These are phyloP conservation scores for Byssochlamys sp. DNA, from an alignment of 2,329 filamentous ascomycete genomes.

Conservation along the genomic window DNA sequence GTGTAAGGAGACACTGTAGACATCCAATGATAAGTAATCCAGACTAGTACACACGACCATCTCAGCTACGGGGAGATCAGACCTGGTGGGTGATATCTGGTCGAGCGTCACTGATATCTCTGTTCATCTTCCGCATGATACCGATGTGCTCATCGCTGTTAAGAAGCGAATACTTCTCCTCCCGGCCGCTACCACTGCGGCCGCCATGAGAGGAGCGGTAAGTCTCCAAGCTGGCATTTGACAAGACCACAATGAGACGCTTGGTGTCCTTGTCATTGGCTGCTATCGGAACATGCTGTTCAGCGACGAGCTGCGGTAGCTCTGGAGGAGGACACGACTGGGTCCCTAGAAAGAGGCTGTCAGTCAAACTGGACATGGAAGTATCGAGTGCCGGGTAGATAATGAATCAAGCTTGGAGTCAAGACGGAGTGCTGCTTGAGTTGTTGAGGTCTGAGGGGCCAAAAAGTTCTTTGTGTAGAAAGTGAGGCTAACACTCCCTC, in stretches of 20 bases:
- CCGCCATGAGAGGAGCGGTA: conserved; percentile 80
- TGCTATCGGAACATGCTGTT: conserved; percentile 78
- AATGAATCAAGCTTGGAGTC: not conserved
- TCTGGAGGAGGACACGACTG: conserved; percentile 89
- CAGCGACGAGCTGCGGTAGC: conserved; percentile 82
- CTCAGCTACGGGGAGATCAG: conserved; percentile 26
- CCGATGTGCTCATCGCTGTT: conserved; percentile 99
- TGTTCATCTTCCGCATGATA: conserved; percentile 98
- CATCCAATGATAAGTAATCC: conserved; percentile 7
- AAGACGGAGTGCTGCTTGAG: not conserved
- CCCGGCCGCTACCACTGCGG: conserved; percentile 53
- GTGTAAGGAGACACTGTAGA: conserved; percentile 79
- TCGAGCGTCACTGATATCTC: conserved; percentile 93
- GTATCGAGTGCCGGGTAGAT: not conserved
- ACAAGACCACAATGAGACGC: conserved; percentile 87
- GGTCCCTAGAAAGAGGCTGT: conserved; percentile 51
- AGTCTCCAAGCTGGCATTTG: conserved; percentile 93
- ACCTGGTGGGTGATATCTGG: conserved; percentile 99
- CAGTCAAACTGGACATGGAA: conserved; percentile 15
- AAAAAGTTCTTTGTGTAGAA: conserved; percentile 3
- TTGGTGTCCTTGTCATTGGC: conserved; percentile 81
- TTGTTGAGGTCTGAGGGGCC: not conserved
- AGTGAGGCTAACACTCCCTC: not conserved
- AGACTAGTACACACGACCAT: conserved; percentile 2
- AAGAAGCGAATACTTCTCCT: conserved; percentile 93